These are phyloP conservation scores for Diaporthe sp. DNA, from an alignment of 2,329 filamentous ascomycete genomes.

Conservation along the genomic window DNA sequence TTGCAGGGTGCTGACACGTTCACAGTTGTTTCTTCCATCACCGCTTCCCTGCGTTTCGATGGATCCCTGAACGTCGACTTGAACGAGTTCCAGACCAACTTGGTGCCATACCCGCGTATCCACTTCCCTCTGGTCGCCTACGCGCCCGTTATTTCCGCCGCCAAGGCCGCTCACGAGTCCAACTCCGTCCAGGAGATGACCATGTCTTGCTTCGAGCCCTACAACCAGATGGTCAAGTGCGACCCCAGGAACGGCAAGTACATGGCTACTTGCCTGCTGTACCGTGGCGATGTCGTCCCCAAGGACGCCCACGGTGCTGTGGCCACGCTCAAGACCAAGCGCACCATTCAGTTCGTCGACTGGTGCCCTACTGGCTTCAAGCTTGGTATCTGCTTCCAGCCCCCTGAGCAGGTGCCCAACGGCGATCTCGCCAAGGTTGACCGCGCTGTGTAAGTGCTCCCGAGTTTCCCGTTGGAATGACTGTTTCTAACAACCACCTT, in stretches of 20 bases:
- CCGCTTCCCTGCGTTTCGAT: constrained; percentile 97
- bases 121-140: constrained; percentile 99
- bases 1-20: constrained; percentile 47
- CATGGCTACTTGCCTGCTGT: constrained; percentile 98
- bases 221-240: constrained; percentile 99
- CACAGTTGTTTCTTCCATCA: constrained; percentile 96
- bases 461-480: too few species aligned
- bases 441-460: constrained; percentile 88
- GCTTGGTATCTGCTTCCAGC: constrained; percentile 99
- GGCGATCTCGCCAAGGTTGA: constrained; percentile 98
- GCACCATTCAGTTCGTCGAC: constrained; percentile 99
- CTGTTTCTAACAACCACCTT: background rate
- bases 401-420: constrained; percentile 94
- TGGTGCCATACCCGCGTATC: constrained; percentile 98
- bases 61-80: constrained; percentile 99
- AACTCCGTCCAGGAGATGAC: constrained; percentile 99
- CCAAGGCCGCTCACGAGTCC: constrained; percentile 97
- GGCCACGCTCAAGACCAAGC: constrained; percentile 98
- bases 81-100: constrained; percentile 99
- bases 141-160: constrained; percentile 91
- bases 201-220: constrained; percentile 98
- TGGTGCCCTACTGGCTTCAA: constrained; percentile 99
- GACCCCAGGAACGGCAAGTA: constrained; percentile 99
- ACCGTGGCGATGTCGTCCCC: constrained; percentile 98
- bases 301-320: constrained; percentile 95